Percentiles rank a stretch among this genome's conserved stretches.
phyloP scores from a whole-genome alignment of 306 rosid genomes.

The Vigna reflexopilosa region DNA sequence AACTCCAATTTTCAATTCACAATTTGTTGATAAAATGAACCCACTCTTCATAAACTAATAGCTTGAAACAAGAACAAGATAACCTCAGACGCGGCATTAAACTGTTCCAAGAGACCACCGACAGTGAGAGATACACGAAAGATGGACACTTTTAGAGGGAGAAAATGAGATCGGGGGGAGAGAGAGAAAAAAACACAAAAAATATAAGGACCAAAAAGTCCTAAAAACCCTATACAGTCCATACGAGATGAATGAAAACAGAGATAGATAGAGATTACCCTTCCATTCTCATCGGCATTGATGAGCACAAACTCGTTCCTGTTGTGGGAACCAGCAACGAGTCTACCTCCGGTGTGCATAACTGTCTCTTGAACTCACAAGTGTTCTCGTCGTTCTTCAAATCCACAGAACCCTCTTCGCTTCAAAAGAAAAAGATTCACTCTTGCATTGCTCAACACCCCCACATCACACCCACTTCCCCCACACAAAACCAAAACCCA shows the following conservation, averaged over 20 bases:
- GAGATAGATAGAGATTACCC: conserved; percentile 55
- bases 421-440: conserved; percentile 51
- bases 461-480: conserved; percentile 10
- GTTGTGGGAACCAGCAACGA: conserved; percentile 97
- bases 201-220: neutral
- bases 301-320: conserved; percentile 96
- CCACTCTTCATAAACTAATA: neutral
- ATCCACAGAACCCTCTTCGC: conserved; percentile 30
- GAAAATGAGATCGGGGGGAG: conserved; percentile 30
- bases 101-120: conserved; percentile 31
- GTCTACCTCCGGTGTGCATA: conserved; percentile 92
- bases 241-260: conserved; percentile 5
- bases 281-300: conserved; percentile 93
- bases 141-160: neutral
- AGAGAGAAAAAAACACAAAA: neutral
- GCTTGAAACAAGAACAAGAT: neutral
- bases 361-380: conserved; percentile 35
- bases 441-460: conserved; percentile 46
- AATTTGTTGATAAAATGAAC: neutral
- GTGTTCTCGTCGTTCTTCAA: neutral
- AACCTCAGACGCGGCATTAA: conserved; percentile 11
- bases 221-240: conserved; percentile 36
- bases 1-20: neutral
- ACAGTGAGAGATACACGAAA: conserved; percentile 9
- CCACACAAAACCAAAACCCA: conserved; percentile 47